Percentiles rank a stretch among this genome's conserved stretches.
These are phyloP conservation scores for Condylostoma magnum DNA, from an alignment of 169 alveolate species.

Conservation along the genomic window DNA sequence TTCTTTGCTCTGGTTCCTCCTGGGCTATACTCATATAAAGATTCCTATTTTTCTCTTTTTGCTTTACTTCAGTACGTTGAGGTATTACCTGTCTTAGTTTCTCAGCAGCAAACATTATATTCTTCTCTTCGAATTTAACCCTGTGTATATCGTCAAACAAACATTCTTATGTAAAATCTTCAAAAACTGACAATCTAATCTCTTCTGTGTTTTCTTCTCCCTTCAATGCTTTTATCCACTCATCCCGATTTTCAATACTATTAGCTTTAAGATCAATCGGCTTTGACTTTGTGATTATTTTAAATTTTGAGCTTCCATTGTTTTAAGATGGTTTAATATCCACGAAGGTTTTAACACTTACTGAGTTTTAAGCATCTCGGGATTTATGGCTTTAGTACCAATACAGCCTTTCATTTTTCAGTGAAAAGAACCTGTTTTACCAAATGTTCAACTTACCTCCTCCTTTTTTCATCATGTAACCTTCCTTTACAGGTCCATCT, in stretches of 20 bases:
- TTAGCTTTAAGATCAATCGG: neutral
- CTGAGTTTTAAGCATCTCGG: neutral
- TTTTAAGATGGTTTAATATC: neutral
- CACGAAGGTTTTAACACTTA: neutral
- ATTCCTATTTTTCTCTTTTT: no score
- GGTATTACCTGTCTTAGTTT: no score
- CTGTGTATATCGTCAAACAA: slow-evolving; percentile 24
- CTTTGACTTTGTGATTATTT: neutral
- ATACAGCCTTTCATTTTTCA: slow-evolving; percentile 55
- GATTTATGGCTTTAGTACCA: slow-evolving; percentile 50
- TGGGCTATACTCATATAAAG: no score
- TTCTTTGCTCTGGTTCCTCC: no score
- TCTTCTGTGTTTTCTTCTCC: neutral
- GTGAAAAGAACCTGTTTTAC: slow-evolving; percentile 50
- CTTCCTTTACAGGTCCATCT: slow-evolving; percentile 30
- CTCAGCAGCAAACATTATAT: no score
- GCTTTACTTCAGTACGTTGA: no score
- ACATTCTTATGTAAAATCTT: neutral
- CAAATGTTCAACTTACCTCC: slow-evolving; percentile 30
- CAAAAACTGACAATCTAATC: neutral
- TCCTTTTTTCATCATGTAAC: slow-evolving; percentile 39
- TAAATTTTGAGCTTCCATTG: neutral
- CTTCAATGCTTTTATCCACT: slow-evolving; percentile 13
- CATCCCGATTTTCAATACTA: neutral
- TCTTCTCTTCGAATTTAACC: neutral